Evolutionary conservation across 768 basidiomycete species (phyloP).

Genomic region (Leccinellum luteum): DNA sequence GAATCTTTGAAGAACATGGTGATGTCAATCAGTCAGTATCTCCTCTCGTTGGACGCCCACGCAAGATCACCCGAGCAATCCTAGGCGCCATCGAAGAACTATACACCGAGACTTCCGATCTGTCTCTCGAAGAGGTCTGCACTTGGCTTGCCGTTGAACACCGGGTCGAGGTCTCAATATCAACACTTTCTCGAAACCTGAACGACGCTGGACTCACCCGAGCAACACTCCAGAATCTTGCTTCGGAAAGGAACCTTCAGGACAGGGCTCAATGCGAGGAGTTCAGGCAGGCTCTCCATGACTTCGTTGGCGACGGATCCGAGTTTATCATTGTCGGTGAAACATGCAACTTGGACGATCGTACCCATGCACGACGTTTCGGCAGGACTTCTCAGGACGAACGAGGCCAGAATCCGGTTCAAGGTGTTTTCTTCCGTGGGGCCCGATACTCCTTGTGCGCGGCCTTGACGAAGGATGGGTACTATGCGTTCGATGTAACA

Average conservation of each 20-base stretch:
- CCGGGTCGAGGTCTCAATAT: not conserved
- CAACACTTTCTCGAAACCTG: not conserved
- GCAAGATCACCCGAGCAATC: slow-evolving; percentile 16
- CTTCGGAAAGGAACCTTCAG: not conserved
- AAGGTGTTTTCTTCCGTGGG: not conserved
- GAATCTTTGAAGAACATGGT: slow-evolving; percentile 19
- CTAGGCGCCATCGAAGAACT: slow-evolving; percentile 22
- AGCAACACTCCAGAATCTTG: not conserved
- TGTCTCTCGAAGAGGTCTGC: not conserved
- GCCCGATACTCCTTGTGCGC: slow-evolving; percentile 24
- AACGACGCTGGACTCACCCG: not conserved
- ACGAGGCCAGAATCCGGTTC: not conserved
- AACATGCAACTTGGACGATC: not conserved
- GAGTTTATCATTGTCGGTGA: not conserved
- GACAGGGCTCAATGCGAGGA: not conserved
- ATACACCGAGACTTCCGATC: not conserved
- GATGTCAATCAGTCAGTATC: slow-evolving; percentile 16
- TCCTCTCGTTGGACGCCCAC: slow-evolving; percentile 18
- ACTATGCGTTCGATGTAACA: not conserved
- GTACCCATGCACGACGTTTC: not conserved
- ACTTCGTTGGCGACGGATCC: not conserved
- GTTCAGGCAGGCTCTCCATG: not conserved
- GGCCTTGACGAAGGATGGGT: slow-evolving; percentile 26
- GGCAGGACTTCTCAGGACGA: not conserved
- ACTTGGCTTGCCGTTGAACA: not conserved